A percentile compares a stretch with the other conserved stretches of the same genome.
phyloP scores from a whole-genome alignment of 176 grass and related monocot species.

The Chrysopogon serrulatus region DNA sequence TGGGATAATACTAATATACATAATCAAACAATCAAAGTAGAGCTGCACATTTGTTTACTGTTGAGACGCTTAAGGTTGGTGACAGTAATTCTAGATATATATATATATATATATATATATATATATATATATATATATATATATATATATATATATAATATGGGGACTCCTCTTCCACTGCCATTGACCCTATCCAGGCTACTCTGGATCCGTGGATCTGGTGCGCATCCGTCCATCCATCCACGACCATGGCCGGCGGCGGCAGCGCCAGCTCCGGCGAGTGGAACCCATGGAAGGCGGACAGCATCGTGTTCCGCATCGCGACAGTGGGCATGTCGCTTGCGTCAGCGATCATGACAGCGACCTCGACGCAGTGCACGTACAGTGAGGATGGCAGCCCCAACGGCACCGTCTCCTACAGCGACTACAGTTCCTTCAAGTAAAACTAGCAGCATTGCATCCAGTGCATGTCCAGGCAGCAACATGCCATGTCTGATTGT shows the following conservation, averaged over 20 bases:
- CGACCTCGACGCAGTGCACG: neutral
- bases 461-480: too few relatives aligned
- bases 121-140: too few relatives aligned
- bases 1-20: too few relatives aligned
- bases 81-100: too few relatives aligned
- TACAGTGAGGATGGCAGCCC: neutral
- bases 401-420: neutral
- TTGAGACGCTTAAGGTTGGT: too few relatives aligned
- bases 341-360: conserved; percentile 10
- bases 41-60: too few relatives aligned
- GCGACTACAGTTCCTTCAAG: conserved; percentile 24
- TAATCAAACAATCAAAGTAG: too few relatives aligned
- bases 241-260: neutral
- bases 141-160: too few relatives aligned
- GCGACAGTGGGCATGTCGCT: conserved; percentile 10
- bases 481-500: neutral
- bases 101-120: too few relatives aligned
- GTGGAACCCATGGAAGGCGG: neutral
- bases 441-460: too few relatives aligned
- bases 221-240: neutral
- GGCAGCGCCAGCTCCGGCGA: neutral
- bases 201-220: neutral
- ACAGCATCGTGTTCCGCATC: conserved; percentile 3
- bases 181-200: neutral
- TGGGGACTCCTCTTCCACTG: too few relatives aligned